Evolutionary conservation across 805 yeast species (phyloP).

Genomic region (Candida patagonica): DNA sequence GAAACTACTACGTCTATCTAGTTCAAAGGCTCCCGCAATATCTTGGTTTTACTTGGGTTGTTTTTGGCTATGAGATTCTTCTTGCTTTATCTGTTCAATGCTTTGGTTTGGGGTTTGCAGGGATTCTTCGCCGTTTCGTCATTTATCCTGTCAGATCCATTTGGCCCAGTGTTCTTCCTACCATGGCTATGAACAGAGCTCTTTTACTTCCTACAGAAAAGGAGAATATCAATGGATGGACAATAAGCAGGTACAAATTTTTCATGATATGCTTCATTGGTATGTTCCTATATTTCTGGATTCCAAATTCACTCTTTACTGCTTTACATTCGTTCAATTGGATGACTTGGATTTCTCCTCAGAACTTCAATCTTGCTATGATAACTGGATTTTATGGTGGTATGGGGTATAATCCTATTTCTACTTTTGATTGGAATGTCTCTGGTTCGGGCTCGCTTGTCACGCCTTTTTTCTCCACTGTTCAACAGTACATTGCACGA

Average conservation of each 20-base stretch:
- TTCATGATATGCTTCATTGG: slow-evolving; percentile 36
- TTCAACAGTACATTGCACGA: slow-evolving; percentile 31
- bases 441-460: slow-evolving; percentile 27
- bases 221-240: slow-evolving; percentile 48
- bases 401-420: slow-evolving; percentile 37
- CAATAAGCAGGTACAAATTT: slow-evolving; percentile 42
- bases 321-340: slow-evolving; percentile 57
- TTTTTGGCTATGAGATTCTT: slow-evolving; percentile 37
- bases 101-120: slow-evolving; percentile 45
- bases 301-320: slow-evolving; percentile 57
- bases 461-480: slow-evolving; percentile 34
- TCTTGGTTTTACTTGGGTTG: slow-evolving; percentile 26
- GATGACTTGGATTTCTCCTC: slow-evolving; percentile 47
- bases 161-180: slow-evolving; percentile 49
- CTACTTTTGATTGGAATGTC: slow-evolving; percentile 39
- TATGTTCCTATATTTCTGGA: slow-evolving; percentile 52
- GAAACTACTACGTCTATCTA: slow-evolving; percentile 14
- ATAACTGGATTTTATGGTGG: slow-evolving; percentile 54
- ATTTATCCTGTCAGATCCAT: slow-evolving; percentile 37
- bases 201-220: slow-evolving; percentile 17
- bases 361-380: slow-evolving; percentile 50
- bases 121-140: slow-evolving; percentile 43
- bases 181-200: slow-evolving; percentile 44
- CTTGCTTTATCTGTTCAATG: slow-evolving; percentile 41
- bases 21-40: slow-evolving; percentile 27